A percentile compares a stretch with the other conserved stretches of the same genome.
phyloP scores from a whole-genome alignment of 1,284 basidiomycete species.

The Fomitiporia mediterranea region DNA sequence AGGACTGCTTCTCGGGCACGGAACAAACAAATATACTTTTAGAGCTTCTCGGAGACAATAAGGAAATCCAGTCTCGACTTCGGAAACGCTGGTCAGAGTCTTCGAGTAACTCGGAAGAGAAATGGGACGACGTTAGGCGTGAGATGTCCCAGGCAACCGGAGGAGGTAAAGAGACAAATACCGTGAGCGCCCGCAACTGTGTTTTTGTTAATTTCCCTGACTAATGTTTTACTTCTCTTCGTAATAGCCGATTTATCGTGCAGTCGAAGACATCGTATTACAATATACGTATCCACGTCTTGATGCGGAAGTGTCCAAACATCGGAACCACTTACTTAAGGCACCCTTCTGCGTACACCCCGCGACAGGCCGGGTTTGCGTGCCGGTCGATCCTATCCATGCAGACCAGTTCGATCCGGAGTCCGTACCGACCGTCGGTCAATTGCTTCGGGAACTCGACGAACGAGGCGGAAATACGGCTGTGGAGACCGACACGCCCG shows the following conservation, averaged over 20 bases:
- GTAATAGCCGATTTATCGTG: conserved; percentile 26
- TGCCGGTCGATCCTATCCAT: conserved; percentile 78
- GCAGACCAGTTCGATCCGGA: conserved; percentile 88
- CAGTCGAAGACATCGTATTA: conserved; percentile 83
- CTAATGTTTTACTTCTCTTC: not conserved
- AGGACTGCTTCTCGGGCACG: conserved; percentile 76
- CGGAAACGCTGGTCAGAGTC: conserved; percentile 60
- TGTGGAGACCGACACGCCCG: conserved; percentile 25
- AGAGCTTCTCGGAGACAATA: conserved; percentile 71
- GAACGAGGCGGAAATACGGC: conserved; percentile 34
- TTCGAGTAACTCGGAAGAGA: conserved; percentile 51
- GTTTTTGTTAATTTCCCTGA: not conserved
- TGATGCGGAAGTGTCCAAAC: conserved; percentile 96
- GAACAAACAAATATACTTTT: conserved; percentile 76
- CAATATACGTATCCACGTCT: conserved; percentile 97
- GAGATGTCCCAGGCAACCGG: conserved; percentile 28
- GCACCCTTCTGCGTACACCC: conserved; percentile 97
- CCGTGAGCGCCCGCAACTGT: not conserved
- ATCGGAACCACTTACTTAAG: conserved; percentile 97
- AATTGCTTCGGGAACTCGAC: conserved; percentile 80
- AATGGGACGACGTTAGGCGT: conserved; percentile 68
- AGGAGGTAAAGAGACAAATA: not conserved
- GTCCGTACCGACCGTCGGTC: conserved; percentile 79
- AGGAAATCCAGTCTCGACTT: conserved; percentile 43
- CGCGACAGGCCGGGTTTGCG: conserved; percentile 92